A percentile compares a stretch with the other conserved stretches of the same genome.
phyloP scores from a whole-genome alignment of 225 moss, liverwort and hornwort species.

The Ulota crispa region DNA sequence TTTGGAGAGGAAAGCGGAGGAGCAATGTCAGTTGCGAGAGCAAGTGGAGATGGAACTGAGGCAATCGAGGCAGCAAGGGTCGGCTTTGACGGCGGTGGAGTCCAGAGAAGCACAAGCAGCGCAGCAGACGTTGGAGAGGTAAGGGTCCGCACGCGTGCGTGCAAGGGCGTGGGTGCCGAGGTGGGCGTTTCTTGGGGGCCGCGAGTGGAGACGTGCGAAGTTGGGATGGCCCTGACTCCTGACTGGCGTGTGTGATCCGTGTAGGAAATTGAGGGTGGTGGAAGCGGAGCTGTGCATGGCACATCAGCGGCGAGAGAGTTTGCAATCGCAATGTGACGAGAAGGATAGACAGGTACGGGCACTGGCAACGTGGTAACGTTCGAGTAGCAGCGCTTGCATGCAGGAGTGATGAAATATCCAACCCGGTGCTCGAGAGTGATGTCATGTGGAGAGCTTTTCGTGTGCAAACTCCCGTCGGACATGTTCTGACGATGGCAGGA shows the following conservation, averaged over 20 bases:
- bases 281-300: slow-evolving; percentile 66
- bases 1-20: slow-evolving; percentile 32
- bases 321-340: slow-evolving; percentile 80
- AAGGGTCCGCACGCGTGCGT: not conserved
- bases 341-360: slow-evolving; percentile 69
- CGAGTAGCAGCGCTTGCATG: not conserved
- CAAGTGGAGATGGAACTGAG: slow-evolving; percentile 43
- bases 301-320: slow-evolving; percentile 52
- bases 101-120: slow-evolving; percentile 30
- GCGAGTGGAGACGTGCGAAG: not conserved
- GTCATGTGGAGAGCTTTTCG: not conserved
- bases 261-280: slow-evolving; percentile 58
- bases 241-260: not conserved
- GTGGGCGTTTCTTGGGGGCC: not conserved
- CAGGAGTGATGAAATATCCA: not conserved
- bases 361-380: not conserved
- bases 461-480: not conserved
- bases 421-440: not conserved
- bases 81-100: slow-evolving; percentile 22
- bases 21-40: slow-evolving; percentile 36
- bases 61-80: slow-evolving; percentile 28
- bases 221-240: not conserved
- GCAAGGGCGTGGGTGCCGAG: no score
- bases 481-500: slow-evolving; percentile 9
- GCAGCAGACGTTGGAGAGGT: slow-evolving; percentile 39